Base-by-base conservation (phyloP, 75 land plant genomes). In the Picea glauca region DNA sequence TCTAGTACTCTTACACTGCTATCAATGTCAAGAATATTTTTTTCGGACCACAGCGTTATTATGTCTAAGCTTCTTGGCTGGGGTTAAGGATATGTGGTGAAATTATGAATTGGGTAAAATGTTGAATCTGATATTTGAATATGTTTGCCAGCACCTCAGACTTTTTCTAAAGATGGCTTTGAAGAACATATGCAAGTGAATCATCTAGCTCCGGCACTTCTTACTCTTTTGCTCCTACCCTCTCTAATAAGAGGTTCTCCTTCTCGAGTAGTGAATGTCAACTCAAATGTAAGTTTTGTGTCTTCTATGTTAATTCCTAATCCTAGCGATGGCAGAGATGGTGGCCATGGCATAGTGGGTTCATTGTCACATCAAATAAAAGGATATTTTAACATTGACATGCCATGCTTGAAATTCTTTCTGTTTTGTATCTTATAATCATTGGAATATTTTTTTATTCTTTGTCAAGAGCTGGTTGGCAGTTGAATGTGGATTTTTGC, bases 181-280 rank as follows among this genome's bases (percentile, higher is more conserved):
- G 99, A 97, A 85, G 87, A 80, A 78, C 99, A 97, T 74, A 79
- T 97, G 90, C 99, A 97, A 97, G 99, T 97, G 76, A 97, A 97
- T 75, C 96, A 97, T 84, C 82, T 97, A 30, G 95, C 96, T 72
- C 92, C 98, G 43, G 95, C 99, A 9, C 83, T 94, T 60, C 91
- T 97, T 54, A 90, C 98, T 50, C 31, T 97, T 76, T 84, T 95
- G 78, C 92, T 97, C 74, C 79, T 97, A 79, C 99, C 99, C 56
- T 94, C 99, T 30, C 87, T 97, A 65, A 79, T 91, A 13, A 86
- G 98, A 74, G 94, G 98, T 57, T 89, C 95, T 72, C 98, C 99
- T 43, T 95, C 98, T 62, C 90, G 99, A 79, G 88, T 97, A 72
- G 78, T 97, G 60, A 95, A 95, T 77, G 91, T 95, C 83, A 97